Percentiles rank a stretch among this genome's conserved stretches.
Evolutionary conservation across 2,329 filamentous ascomycete species (phyloP).

Genomic region (Periconia sp.): DNA sequence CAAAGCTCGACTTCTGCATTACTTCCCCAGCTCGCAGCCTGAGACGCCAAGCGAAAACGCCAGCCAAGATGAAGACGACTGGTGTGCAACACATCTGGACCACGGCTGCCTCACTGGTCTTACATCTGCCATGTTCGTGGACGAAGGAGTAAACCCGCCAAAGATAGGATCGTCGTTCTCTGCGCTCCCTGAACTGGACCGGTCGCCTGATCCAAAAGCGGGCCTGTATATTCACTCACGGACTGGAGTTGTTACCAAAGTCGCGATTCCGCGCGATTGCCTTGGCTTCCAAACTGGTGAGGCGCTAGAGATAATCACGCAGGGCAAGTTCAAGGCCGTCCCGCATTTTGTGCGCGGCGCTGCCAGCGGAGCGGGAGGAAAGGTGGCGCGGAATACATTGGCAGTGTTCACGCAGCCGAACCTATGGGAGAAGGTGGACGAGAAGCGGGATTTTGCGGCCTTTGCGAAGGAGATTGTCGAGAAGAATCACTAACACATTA

Average conservation of each 20-base stretch:
- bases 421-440: conserved; percentile 75
- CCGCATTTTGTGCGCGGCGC: conserved; percentile 92
- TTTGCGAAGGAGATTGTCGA: conserved; percentile 63
- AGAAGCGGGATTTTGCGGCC: conserved; percentile 70
- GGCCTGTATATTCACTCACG: conserved; percentile 95
- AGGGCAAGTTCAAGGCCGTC: conserved; percentile 89
- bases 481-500: conserved; percentile 43
- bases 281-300: conserved; percentile 97
- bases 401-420: conserved; percentile 98
- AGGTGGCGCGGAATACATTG: conserved; percentile 71
- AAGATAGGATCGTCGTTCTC: conserved; percentile 38
- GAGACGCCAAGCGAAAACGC: conserved; percentile 14
- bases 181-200: conserved; percentile 68
- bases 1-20: conserved; percentile 90
- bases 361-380: conserved; percentile 53
- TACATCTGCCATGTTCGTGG: conserved; percentile 94
- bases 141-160: conserved; percentile 61
- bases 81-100: conserved; percentile 90
- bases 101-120: conserved; percentile 93
- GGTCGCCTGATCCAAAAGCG: conserved; percentile 78
- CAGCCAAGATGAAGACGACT: conserved; percentile 72
- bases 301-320: conserved; percentile 85
- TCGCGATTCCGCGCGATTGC: conserved; percentile 86
- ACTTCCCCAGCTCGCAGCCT: conserved; percentile 65
- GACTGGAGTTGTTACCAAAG: conserved; percentile 79